Base-by-base conservation (phyloP, 2,329 filamentous ascomycete genomes). In the Nemania bipapillata region DNA sequence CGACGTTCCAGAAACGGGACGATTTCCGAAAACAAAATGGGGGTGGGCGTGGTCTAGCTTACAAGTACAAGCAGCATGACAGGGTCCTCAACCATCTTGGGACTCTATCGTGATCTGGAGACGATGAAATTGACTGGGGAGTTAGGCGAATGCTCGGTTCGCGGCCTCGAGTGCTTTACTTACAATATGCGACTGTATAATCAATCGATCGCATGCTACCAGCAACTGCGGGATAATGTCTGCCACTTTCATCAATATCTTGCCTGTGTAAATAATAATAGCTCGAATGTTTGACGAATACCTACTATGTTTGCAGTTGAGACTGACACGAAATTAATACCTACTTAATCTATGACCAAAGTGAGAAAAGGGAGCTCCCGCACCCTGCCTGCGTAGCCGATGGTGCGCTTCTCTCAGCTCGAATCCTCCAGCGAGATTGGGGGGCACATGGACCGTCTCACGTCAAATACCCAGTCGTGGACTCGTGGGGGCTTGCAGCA, bases 281-380 rank as follows among this genome's bases (percentile, higher is more conserved):
- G 26, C 35, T 37, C 15, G 17, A 5, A 17, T n/a, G n/a, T n/a
- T n/a, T n/a, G n/a, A n/a, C n/a, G n/a, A n/a, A n/a, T n/a, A n/a
- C n/a, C n/a, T n/a, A n/a, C n/a, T n/a, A n/a, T n/a, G n/a, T n/a
- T n/a, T n/a, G n/a, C n/a, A n/a, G n/a, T n/a, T n/a, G n/a, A n/a
- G n/a, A n/a, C n/a, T n/a, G n/a, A n/a, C n/a, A n/a, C n/a, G n/a
- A n/a, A n/a, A n/a, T n/a, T n/a, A n/a, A 42, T 42, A 15, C 5
- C 37, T 6, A 42, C n/a, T 42, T n/a, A 47, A 54, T 50, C 42
- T 11, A 24, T 56, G 56, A 35, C n/a, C 12, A 35, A 61, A n/a
- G n/a, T n/a, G 50, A 55, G 56, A 35, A 59, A 68, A 68, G 68
- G 65, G 68, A 70, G 62, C 62, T 68, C 65, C 65, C 68, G 65